Evolutionary conservation across 192 early-diverging fungal species (phyloP).

Genomic region (Phycomyces nitens): DNA sequence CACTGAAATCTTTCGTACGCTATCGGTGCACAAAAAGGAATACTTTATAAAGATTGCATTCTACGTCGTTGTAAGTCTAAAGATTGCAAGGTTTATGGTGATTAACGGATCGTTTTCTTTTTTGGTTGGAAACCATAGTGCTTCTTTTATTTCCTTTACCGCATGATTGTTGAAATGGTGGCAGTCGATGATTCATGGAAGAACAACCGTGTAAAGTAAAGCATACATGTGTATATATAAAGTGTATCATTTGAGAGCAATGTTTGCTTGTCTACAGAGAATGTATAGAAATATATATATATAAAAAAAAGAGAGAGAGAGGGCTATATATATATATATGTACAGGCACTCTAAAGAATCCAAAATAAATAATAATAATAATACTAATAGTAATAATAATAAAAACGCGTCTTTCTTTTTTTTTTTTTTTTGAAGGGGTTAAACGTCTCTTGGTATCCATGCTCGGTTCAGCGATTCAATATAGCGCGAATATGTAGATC

Average conservation of each 20-base stretch:
- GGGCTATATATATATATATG: no score
- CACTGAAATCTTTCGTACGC: constrained; percentile 92
- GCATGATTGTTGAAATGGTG: constrained; percentile 32
- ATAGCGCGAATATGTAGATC: constrained; percentile 35
- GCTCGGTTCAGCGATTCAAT: constrained; percentile 26
- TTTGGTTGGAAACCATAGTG: constrained; percentile 6
- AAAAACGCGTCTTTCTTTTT: constrained; percentile 2
- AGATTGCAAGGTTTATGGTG: no score
- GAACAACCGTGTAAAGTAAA: not conserved
- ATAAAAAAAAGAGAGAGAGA: not conserved
- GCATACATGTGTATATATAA: no score
- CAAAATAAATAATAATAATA: no score
- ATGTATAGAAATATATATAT: not conserved
- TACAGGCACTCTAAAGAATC: not conserved
- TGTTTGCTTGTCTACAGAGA: constrained; percentile 1
- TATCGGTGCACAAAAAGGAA: constrained; percentile 88
- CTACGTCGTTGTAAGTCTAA: constrained; percentile 65
- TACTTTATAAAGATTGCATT: constrained; percentile 94
- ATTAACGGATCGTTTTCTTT: not conserved
- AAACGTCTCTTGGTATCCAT: constrained; percentile 7
- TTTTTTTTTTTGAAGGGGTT: constrained; percentile 6
- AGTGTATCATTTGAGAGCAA: no score
- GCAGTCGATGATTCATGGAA: constrained; percentile 1
- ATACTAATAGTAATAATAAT: no score
- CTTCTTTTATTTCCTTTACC: constrained; percentile 90